These are phyloP conservation scores for Fusarium setosum DNA, from an alignment of 2,329 filamentous ascomycete genomes.

Conservation along the genomic window DNA sequence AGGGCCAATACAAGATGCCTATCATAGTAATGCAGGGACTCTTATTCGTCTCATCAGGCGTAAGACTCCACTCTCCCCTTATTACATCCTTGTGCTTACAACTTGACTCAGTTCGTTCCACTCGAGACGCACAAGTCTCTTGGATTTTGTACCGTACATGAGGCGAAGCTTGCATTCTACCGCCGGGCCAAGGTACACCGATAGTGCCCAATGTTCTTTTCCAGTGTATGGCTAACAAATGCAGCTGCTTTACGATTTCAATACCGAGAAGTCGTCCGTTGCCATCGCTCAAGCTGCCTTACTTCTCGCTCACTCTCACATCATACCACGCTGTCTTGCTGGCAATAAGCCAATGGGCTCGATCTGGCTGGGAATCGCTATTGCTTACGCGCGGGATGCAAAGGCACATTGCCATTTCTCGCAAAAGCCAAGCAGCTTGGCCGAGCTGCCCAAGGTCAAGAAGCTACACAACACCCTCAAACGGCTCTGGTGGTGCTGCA, in stretches of 20 bases:
- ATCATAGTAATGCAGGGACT: conserved; percentile 39
- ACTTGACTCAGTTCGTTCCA: conserved; percentile 25
- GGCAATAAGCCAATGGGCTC: conserved; percentile 41
- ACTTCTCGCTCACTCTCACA: conserved; percentile 37
- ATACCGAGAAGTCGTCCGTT: conserved; percentile 37
- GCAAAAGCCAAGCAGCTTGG: conserved; percentile 5
- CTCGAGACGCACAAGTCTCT: conserved; percentile 30
- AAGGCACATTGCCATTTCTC: conserved; percentile 39
- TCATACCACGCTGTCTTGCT: conserved; percentile 39
- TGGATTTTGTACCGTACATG: conserved; percentile 36
- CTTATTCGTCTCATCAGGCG: conserved; percentile 36
- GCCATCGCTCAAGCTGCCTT: conserved; percentile 40
- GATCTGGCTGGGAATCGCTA: conserved; percentile 41
- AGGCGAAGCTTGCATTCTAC: conserved; percentile 40
- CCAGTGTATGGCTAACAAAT: not conserved
- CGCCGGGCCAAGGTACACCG: conserved; percentile 34
- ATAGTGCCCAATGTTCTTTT: fast-evolving
- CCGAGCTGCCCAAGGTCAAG: conserved; percentile 15
- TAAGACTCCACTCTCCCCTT: not conserved
- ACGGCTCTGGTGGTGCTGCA: conserved; percentile 41
- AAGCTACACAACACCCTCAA: conserved; percentile 38
- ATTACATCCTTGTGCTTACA: not conserved
- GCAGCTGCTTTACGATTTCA: conserved; percentile 42
- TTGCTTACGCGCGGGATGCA: conserved; percentile 39
- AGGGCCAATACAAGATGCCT: conserved; percentile 24